These are phyloP conservation scores for Fomitopsis palustris DNA, from an alignment of 1,284 basidiomycete species.

Conservation along the genomic window DNA sequence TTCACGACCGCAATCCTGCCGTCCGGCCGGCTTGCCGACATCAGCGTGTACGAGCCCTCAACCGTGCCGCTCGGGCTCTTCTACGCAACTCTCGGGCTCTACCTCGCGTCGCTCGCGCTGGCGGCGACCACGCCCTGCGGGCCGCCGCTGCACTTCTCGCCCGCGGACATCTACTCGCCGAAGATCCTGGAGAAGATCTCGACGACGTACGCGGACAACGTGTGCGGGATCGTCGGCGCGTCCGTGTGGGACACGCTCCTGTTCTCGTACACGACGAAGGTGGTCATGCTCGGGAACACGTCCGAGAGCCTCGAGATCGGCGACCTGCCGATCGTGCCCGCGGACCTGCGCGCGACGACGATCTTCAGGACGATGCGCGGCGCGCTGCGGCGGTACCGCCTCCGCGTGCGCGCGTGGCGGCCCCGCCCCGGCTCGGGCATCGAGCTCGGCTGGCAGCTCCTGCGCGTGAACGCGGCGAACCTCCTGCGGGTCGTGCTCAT, in stretches of 20 bases:
- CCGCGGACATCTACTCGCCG: constrained; percentile 68
- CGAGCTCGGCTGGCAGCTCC: constrained; percentile 55
- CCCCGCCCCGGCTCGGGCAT: constrained; percentile 54
- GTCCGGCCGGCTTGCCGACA: constrained; percentile 15
- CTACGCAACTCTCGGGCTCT: constrained; percentile 47
- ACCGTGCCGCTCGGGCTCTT: constrained; percentile 36
- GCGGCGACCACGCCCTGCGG: constrained; percentile 65
- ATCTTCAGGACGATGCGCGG: constrained; percentile 38
- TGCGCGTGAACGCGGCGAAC: constrained; percentile 46
- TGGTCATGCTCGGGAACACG: constrained; percentile 77
- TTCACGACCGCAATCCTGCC: constrained; percentile 56
- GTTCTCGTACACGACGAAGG: constrained; percentile 82
- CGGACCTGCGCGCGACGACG: constrained; percentile 62
- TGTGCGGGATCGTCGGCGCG: constrained; percentile 50
- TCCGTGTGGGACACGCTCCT: constrained; percentile 57
- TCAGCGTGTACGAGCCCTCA: constrained; percentile 10
- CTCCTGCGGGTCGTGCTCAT: constrained; percentile 49
- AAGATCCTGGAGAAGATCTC: constrained; percentile 59
- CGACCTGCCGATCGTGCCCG: constrained; percentile 78
- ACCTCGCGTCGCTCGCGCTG: constrained; percentile 44
- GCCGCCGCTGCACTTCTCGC: constrained; percentile 70
- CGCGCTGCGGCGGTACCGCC: constrained; percentile 35
- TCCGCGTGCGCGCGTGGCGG: constrained; percentile 45
- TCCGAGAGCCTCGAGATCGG: constrained; percentile 77
- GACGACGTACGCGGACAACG: constrained; percentile 59